Evolutionary conservation across 2,329 filamentous ascomycete genomes (phyloP).

Genomic region (Annulohypoxylon truncatum): DNA sequence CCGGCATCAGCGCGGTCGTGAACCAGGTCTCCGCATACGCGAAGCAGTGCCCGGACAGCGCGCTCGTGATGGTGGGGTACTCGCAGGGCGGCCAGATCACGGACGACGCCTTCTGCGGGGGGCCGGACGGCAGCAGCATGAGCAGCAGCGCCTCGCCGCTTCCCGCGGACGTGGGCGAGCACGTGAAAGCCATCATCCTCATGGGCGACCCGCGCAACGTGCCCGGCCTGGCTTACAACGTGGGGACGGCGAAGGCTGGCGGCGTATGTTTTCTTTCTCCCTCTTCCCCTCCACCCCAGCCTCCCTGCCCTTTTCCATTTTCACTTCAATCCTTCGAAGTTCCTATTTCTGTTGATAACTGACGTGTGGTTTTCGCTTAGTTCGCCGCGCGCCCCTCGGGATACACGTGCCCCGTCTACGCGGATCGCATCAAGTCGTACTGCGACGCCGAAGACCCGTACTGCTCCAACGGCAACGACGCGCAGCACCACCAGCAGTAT

Average conservation of each 20-base stretch:
- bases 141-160: slow-evolving; percentile 16
- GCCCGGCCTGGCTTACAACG: slow-evolving; percentile 66
- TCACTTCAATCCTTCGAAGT: too few species aligned
- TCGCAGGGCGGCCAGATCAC: slow-evolving; percentile 73
- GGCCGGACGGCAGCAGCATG: slow-evolving; percentile 44
- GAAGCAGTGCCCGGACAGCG: slow-evolving; percentile 64
- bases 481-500: slow-evolving; percentile 71
- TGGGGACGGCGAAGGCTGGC: slow-evolving; percentile 68
- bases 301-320: too few species aligned
- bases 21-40: slow-evolving; percentile 67
- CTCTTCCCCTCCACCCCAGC: too few species aligned
- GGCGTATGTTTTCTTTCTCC: slow-evolving; percentile 62
- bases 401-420: slow-evolving; percentile 65
- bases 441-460: slow-evolving; percentile 73
- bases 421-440: slow-evolving; percentile 70
- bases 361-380: too few species aligned
- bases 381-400: slow-evolving; percentile 70
- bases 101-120: slow-evolving; percentile 71
- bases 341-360: too few species aligned
- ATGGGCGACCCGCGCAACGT: slow-evolving; percentile 71
- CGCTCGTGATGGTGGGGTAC: slow-evolving; percentile 72
- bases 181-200: slow-evolving; percentile 71
- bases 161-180: slow-evolving; percentile 54
- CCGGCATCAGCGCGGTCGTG: slow-evolving; percentile 67
- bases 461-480: slow-evolving; percentile 73